Evolutionary conservation across 2,329 filamentous ascomycete genomes (phyloP).

Genomic region (Bipolaris sorokiniana): DNA sequence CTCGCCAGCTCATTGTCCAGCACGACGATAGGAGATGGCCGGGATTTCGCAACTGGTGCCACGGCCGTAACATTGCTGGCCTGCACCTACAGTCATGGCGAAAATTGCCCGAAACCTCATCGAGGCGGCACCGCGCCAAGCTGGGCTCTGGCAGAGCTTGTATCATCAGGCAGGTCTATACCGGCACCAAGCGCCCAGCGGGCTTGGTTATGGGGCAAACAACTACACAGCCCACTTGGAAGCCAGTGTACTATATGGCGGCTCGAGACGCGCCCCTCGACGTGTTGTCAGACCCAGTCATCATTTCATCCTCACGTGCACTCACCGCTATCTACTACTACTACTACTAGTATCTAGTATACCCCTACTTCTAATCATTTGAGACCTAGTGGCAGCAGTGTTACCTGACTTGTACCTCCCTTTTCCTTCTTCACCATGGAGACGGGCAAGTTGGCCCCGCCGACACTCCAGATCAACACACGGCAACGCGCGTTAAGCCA

Average conservation of each 20-base stretch:
- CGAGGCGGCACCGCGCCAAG: conserved; percentile 9
- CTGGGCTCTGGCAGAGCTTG: conserved; percentile 14
- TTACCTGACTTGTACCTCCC: background rate
- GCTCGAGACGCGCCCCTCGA: conserved; percentile 10
- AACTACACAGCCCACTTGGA: conserved; percentile 22
- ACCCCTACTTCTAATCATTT: background rate
- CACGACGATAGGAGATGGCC: background rate
- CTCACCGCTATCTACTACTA: background rate
- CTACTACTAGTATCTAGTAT: background rate
- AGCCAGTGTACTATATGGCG: conserved; percentile 18
- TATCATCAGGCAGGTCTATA: conserved; percentile 14
- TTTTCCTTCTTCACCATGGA: conserved; percentile 25
- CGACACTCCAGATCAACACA: conserved; percentile 35
- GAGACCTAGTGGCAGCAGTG: background rate
- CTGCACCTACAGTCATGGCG: conserved; percentile 3
- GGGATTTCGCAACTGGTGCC: conserved; percentile 8
- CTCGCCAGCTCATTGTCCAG: background rate
- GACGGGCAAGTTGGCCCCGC: conserved; percentile 33
- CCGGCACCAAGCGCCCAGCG: conserved; percentile 23
- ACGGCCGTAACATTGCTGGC: conserved; percentile 3
- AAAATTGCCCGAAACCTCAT: background rate
- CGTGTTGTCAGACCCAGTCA: background rate
- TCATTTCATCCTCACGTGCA: conserved; percentile 1
- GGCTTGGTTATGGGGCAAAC: conserved; percentile 14
- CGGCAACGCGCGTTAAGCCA: conserved; percentile 33